A percentile compares a stretch with the other conserved stretches of the same genome.
Evolutionary conservation across 768 basidiomycete genomes (phyloP).

Genomic region (Sarcomyxa edulis): DNA sequence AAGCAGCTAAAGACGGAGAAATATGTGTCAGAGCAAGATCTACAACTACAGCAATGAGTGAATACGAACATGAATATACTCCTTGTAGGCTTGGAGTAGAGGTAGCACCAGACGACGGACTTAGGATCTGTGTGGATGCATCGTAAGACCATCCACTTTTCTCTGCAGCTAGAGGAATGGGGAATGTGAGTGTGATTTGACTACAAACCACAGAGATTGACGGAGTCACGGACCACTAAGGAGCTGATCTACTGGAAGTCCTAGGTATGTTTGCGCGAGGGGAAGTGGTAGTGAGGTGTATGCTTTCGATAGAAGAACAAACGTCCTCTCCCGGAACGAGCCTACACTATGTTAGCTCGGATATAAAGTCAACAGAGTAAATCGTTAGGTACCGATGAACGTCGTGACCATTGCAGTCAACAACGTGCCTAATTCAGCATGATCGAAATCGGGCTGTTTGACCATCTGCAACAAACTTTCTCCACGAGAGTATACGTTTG

Average conservation of each 20-base stretch:
- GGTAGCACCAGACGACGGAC: slow-evolving; percentile 22
- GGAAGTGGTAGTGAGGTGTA: slow-evolving; percentile 55
- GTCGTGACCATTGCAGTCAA: slow-evolving; percentile 35
- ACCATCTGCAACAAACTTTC: slow-evolving; percentile 34
- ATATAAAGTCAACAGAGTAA: neutral
- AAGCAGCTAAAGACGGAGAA: slow-evolving; percentile 25
- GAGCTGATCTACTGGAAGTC: slow-evolving; percentile 34
- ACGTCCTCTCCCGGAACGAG: slow-evolving; percentile 52
- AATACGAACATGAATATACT: too few relatives aligned
- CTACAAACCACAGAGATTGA: neutral
- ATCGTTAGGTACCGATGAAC: slow-evolving; percentile 46
- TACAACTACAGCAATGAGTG: too few relatives aligned
- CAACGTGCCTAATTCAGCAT: slow-evolving; percentile 39
- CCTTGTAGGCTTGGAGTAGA: neutral
- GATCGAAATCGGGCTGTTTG: slow-evolving; percentile 37
- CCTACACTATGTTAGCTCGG: slow-evolving; percentile 29
- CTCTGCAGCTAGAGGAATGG: slow-evolving; percentile 29
- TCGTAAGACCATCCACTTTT: slow-evolving; percentile 50
- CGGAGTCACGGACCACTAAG: slow-evolving; percentile 29
- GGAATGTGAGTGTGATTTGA: neutral
- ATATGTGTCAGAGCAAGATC: too few relatives aligned
- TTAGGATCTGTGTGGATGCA: slow-evolving; percentile 35
- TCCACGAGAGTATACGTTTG: slow-evolving; percentile 47
- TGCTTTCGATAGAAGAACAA: slow-evolving; percentile 53
- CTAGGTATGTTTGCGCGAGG: slow-evolving; percentile 54